Base-by-base conservation (phyloP, 2,329 filamentous ascomycete genomes). In the Xylariaceae sp. region DNA sequence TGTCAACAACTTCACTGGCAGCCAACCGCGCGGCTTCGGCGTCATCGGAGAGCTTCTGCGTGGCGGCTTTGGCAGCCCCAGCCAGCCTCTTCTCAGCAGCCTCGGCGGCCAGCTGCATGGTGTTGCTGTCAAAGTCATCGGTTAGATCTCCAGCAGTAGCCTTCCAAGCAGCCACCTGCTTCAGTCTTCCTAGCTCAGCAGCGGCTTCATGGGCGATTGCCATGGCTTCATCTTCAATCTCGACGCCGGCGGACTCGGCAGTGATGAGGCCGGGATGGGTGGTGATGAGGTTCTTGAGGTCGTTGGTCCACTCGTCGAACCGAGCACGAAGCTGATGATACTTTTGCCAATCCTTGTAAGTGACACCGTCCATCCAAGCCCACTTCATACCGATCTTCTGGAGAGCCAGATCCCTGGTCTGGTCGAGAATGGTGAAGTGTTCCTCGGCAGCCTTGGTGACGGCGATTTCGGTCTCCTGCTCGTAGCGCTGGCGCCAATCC, bases 271-370 rank as follows among this genome's bases (percentile, higher is more conserved):
- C 83, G 9, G 86, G 81, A 64, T 96, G 88, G 3, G 82, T 78
- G 52, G 86, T 79, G 36, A 90, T 87, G 46, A 91, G 80, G 51
- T 83, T 76, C 65, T 89, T 85, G 42, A 99, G 83, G 58, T 95
- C 89, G 33, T 82, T 77, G 48, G 89, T 86, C 90, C 92, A 96
- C 61, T 89, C 83, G 42, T 86, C 85, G 45, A 96, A 88, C 11
- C 87, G 86, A 47, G 80, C 82, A 72, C 89, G 95, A 50, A 99
- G 76, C 52, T 88, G 83, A 67, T 97, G 90, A 65, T 96, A 99
- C 67, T 92, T 94, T 52, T 86, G 83, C 94, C 94, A 99, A 67
- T 99, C 90, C 68, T 95, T 91, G 76, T 99, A 96, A 1, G 92
- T 95, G 53, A 99, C 82, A 31, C 90, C 90, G 50, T 97, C 90